Base-by-base conservation (phyloP, 2,329 filamentous ascomycete species). In the Endothia cerciana region DNA sequence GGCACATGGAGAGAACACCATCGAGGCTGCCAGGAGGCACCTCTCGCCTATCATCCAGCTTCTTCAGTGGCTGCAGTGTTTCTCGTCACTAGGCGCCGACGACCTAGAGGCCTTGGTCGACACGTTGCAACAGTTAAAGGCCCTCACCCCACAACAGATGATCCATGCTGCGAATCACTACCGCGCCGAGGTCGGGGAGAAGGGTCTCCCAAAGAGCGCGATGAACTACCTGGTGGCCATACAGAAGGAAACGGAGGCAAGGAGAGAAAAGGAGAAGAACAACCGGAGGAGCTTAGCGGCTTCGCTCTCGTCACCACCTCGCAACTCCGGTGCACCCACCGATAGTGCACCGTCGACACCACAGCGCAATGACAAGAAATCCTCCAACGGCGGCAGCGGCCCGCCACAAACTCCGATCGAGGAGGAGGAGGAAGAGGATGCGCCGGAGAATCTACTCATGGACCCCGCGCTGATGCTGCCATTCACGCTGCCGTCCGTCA, bases 31-130 rank as follows among this genome's bases (percentile, higher is more conserved):
- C 28, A 86, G 93, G 70, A 87, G 90, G 68, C 94, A 99, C 76
- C 83, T 99, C 25, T 91, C 92, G 8, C 95, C 95, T 4, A 87
- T 97, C 25, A 94, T 98, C 64, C 95, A 99, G 77, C 83, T 99
- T 2, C 82, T 99, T 6, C 95, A 99, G 77, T 99, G 95, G 95
- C 82, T 99, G 43, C 95, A 99, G 76, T 97, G 94, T 77, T 98
- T 98, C 78, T 98, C 95, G 1, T 97, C 93, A 0, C 85, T 98
- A 4, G 93, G 89, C 5, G 80, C 82, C 13, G 93, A 98, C 73
- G 94, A 98, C 74, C 82, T 95, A 45, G 93, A 97, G 74, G 92
- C 93, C 2, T 84, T 99, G 19, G 89, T 97, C 38, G 92, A 89
- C 19, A 99, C 95, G 0, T 80, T 98, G 28, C 90, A 97, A 73